Conservation (phyloP, 352 stramenopile species). For the Phytophthora pluvialis region DNA sequence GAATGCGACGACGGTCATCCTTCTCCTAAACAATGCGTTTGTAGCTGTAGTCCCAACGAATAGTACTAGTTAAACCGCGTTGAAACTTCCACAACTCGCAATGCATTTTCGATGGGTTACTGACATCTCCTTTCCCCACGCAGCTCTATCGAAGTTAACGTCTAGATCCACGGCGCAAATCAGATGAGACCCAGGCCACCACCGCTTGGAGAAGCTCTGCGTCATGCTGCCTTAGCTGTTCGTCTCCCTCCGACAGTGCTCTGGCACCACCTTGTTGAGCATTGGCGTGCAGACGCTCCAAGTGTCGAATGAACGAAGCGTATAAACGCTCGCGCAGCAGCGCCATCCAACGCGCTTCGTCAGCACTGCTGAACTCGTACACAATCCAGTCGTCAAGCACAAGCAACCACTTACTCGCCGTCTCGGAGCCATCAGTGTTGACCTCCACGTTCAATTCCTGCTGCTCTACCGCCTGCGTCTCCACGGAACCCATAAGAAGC, state of each 20-base stretch:
- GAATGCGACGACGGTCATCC: slow-evolving; percentile 61
- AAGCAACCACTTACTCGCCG: slow-evolving; percentile 46
- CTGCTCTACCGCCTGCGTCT: slow-evolving; percentile 43
- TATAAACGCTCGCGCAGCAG: slow-evolving; percentile 64
- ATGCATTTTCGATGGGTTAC: no score
- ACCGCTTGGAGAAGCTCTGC: slow-evolving; percentile 55
- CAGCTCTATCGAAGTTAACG: background rate
- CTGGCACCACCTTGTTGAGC: slow-evolving; percentile 25
- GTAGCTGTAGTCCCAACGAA: no score
- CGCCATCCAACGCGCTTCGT: slow-evolving; percentile 58
- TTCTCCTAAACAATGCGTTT: slow-evolving; percentile 38
- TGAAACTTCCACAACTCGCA: no score
- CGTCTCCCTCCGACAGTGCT: slow-evolving; percentile 9
- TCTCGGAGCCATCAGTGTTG: slow-evolving; percentile 7
- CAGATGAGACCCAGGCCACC: slow-evolving; percentile 56
- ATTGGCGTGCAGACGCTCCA: slow-evolving; percentile 61
- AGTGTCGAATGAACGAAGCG: slow-evolving; percentile 68
- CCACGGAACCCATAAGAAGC: slow-evolving; percentile 68
- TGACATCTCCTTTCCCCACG: no score
- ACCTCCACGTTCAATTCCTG: slow-evolving; percentile 20
- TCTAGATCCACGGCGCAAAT: slow-evolving; percentile 39
- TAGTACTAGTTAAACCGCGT: no score
- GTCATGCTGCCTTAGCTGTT: slow-evolving; percentile 55
- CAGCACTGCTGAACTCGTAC: slow-evolving; percentile 51
- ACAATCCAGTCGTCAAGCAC: slow-evolving; percentile 83